Percentiles rank a stretch among this genome's conserved stretches.
Evolutionary conservation across 352 stramenopile genomes (phyloP).

Genomic region (Phytophthora quininea): DNA sequence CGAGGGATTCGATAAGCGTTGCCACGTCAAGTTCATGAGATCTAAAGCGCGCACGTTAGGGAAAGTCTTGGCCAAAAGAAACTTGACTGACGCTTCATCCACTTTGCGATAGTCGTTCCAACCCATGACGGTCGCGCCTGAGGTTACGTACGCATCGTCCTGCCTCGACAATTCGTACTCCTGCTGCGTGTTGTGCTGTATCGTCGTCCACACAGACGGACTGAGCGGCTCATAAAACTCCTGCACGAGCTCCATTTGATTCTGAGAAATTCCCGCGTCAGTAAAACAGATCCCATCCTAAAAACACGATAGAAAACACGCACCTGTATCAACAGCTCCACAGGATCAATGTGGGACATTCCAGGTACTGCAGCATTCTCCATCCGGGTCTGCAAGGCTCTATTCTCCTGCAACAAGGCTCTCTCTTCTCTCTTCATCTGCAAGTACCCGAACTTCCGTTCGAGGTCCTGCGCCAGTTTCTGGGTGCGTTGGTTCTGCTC

Average conservation of each 20-base stretch:
- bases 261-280: conserved; percentile 20
- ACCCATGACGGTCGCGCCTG: conserved; percentile 51
- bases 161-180: conserved; percentile 34
- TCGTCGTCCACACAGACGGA: conserved; percentile 11
- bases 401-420: conserved; percentile 42
- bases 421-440: conserved; percentile 43
- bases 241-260: conserved; percentile 49
- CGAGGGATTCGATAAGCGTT: conserved; percentile 27
- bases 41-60: conserved; percentile 34
- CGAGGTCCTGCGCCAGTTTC: conserved; percentile 35
- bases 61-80: conserved; percentile 58
- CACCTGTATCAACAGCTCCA: conserved; percentile 34
- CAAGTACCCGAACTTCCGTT: conserved; percentile 47
- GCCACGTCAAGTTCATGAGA: conserved; percentile 49
- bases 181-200: conserved; percentile 31
- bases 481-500: conserved; percentile 46
- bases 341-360: conserved; percentile 22
- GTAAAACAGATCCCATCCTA: neutral
- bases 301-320: neutral
- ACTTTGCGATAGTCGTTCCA: conserved; percentile 58
- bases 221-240: conserved; percentile 47
- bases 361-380: conserved; percentile 8
- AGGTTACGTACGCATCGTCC: conserved; percentile 35
- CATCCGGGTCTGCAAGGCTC: conserved; percentile 25
- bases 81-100: conserved; percentile 43